Conservation (phyloP, 805 yeast species). For the Brettanomyces custersianus region DNA sequence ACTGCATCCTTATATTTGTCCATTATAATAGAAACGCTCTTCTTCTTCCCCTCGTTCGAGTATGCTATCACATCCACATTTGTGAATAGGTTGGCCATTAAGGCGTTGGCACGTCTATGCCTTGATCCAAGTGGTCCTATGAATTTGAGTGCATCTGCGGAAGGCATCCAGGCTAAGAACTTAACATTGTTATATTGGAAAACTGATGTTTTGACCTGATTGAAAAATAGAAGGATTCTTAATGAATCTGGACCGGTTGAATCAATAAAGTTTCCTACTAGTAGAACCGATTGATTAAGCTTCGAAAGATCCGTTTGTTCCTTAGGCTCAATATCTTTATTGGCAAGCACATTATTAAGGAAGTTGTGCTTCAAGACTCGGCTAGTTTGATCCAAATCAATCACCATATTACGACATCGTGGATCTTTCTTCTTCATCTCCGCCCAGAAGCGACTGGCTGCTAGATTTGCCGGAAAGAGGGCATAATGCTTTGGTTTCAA, state of each 20-base stretch:
- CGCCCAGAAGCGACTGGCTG: slow-evolving; percentile 17
- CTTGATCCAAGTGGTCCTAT: slow-evolving; percentile 44
- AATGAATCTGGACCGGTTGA: slow-evolving; percentile 56
- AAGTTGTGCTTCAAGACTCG: slow-evolving; percentile 12
- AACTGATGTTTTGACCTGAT: slow-evolving; percentile 20
- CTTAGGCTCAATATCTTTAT: slow-evolving; percentile 34
- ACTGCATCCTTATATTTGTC: slow-evolving; percentile 10
- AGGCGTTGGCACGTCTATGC: slow-evolving; percentile 52
- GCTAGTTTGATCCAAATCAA: slow-evolving; percentile 9
- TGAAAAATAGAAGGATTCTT: slow-evolving; percentile 22
- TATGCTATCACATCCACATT: slow-evolving; percentile 50
- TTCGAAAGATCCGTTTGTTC: slow-evolving; percentile 7
- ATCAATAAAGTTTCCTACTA: slow-evolving; percentile 21
- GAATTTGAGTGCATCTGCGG: slow-evolving; percentile 51
- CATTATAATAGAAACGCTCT: slow-evolving; percentile 9
- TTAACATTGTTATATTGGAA: slow-evolving; percentile 46
- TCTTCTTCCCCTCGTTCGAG: slow-evolving; percentile 14
- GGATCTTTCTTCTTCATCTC: slow-evolving; percentile 9
- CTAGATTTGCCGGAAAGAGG: slow-evolving; percentile 29
- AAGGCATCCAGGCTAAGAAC: slow-evolving; percentile 61
- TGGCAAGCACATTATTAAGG: slow-evolving; percentile 26
- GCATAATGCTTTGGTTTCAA: slow-evolving; percentile 58
- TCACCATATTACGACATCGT: slow-evolving; percentile 9
- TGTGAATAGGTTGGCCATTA: slow-evolving; percentile 57
- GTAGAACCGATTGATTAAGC: slow-evolving; percentile 20